Conservation (phyloP, 2,329 filamentous ascomycete genomes). For the Ceratocystis smalleyi region DNA sequence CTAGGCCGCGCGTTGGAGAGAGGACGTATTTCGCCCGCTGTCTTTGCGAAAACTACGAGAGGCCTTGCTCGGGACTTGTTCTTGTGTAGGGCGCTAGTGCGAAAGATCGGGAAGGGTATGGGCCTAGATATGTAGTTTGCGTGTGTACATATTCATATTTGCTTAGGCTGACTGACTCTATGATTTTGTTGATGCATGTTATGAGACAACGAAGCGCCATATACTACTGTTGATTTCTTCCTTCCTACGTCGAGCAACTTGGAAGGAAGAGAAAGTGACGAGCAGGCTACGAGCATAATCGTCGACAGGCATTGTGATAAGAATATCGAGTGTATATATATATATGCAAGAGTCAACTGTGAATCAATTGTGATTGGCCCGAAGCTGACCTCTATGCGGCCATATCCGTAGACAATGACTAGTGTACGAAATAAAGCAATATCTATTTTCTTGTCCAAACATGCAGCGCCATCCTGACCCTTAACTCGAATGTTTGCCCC, state of each 20-base stretch:
- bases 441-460: not conserved
- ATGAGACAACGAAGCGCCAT: not conserved
- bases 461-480: not conserved
- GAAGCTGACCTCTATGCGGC: no score
- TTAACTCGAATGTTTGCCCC: no score
- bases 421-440: not conserved
- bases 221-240: not conserved
- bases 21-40: conserved; percentile 53
- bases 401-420: not conserved
- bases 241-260: not conserved
- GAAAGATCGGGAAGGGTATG: conserved; percentile 65
- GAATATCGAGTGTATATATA: not conserved
- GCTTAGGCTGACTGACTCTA: no score
- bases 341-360: not conserved
- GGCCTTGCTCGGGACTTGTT: conserved; percentile 66
- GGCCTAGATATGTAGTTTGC: conserved; percentile 33
- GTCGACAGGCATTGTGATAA: no score
- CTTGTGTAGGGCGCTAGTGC: conserved; percentile 63
- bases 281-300: no score
- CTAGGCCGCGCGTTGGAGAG: conserved; percentile 59
- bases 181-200: not conserved
- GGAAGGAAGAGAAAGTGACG: no score
- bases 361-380: no score
- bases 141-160: no score
- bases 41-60: conserved; percentile 65